A percentile compares a stretch with the other conserved stretches of the same genome.
Conservation (phyloP, 2,329 filamentous ascomycete genomes). For the Septoria petroselini region DNA sequence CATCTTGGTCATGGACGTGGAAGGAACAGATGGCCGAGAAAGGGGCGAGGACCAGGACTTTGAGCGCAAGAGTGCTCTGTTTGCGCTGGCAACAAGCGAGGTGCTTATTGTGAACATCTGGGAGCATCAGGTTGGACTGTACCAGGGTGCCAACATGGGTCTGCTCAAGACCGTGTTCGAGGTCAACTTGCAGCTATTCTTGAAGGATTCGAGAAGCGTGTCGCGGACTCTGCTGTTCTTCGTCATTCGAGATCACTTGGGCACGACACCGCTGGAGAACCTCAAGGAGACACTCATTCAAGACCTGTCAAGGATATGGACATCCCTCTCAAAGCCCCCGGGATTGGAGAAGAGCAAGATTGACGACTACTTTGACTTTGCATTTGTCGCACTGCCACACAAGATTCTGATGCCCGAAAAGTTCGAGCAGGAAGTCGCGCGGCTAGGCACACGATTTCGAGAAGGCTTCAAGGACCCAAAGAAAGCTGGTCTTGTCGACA, state of each 20-base stretch:
- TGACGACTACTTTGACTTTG: constrained; percentile 98
- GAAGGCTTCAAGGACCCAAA: constrained; percentile 72
- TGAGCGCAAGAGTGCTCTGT: constrained; percentile 95
- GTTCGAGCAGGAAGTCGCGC: constrained; percentile 76
- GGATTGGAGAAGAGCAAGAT: constrained; percentile 86
- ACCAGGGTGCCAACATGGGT: constrained; percentile 98
- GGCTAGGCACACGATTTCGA: constrained; percentile 76
- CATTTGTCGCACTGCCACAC: constrained; percentile 91
- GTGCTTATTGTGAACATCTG: constrained; percentile 98
- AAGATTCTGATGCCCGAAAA: constrained; percentile 94
- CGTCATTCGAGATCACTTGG: constrained; percentile 95
- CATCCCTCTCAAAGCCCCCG: constrained; percentile 82
- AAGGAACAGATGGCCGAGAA: constrained; percentile 94
- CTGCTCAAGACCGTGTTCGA: constrained; percentile 98
- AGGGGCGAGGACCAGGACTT: constrained; percentile 98
- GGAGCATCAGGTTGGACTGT: constrained; percentile 97
- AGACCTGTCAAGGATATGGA: constrained; percentile 89
- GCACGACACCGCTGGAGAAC: constrained; percentile 84
- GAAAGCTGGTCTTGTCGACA: constrained; percentile 60
- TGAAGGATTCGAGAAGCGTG: constrained; percentile 90
- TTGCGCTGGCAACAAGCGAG: constrained; percentile 94
- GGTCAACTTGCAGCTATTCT: constrained; percentile 93
- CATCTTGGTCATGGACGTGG: constrained; percentile 98
- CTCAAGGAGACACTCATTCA: constrained; percentile 85
- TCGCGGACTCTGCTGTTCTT: constrained; percentile 94